Conservation (phyloP, 2,329 filamentous ascomycete species). For the Botrytis cinerea region DNA sequence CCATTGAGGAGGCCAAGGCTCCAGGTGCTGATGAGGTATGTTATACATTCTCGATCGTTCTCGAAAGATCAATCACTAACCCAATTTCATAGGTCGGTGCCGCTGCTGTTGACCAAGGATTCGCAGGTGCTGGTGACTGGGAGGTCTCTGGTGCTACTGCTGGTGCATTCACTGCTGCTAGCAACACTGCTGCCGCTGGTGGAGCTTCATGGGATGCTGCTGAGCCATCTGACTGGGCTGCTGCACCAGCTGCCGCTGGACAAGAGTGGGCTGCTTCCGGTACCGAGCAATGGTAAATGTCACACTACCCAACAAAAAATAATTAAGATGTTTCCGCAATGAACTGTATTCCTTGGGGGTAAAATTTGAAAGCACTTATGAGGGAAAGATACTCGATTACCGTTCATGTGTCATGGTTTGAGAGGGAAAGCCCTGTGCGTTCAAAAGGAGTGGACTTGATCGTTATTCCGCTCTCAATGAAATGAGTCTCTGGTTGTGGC, state of each 20-base stretch:
- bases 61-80: conserved; percentile 9
- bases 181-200: conserved; percentile 62
- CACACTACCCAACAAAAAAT: conserved; percentile 28
- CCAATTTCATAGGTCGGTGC: conserved; percentile 56
- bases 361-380: conserved; percentile 80
- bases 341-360: conserved; percentile 43
- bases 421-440: conserved; percentile 98
- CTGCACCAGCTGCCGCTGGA: conserved; percentile 48
- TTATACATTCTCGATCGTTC: too few species aligned
- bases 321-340: conserved; percentile 30
- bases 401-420: conserved; percentile 46
- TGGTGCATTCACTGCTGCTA: conserved; percentile 56
- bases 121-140: conserved; percentile 76
- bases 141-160: conserved; percentile 65
- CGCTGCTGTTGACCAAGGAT: conserved; percentile 76
- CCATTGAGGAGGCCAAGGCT: conserved; percentile 84
- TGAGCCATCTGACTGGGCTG: conserved; percentile 50
- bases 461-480: conserved; percentile 27
- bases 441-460: conserved; percentile 50
- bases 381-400: conserved; percentile 96
- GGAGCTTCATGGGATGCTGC: conserved; percentile 64
- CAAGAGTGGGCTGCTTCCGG: conserved; percentile 58
- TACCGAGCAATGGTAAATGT: conserved; percentile 42
- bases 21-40: conserved; percentile 71
- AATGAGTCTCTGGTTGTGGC: conserved; percentile 22